Base-by-base conservation (phyloP, 2,329 filamentous ascomycete species). In the Neofusicoccum cordaticola region DNA sequence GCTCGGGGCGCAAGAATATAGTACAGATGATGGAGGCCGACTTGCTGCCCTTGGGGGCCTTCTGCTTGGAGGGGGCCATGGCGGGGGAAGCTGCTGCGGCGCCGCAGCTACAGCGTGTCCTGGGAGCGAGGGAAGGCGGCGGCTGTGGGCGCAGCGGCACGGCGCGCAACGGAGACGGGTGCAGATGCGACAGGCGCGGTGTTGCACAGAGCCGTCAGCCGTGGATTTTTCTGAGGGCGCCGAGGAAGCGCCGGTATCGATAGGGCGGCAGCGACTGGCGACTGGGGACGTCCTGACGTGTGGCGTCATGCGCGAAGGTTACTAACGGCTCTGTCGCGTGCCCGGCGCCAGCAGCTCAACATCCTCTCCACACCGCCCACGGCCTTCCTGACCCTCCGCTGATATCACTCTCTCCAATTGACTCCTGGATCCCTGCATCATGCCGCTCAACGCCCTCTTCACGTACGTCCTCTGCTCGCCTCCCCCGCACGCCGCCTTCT, bases 61-160 rank as follows among this genome's bases (percentile, higher is more conserved):
- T 65, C 41, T 53, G 53, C 53, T 65, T 65, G 13, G 44, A 50
- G 11, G 63, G 53, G 2, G 63, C 44, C 63, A 65, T 65, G 19
- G 4, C 48, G 51, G 48, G 31, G 13, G 1, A 2, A 2, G 8
- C 37, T 39, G 11, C 9, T 12, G 13, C 37, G 11, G 37, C 31
- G 50, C 17, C 19, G 27, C 27, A 45, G 12, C 11, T 47, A 17
- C 7, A 4, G 15, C 27, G 8, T 22, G 19, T 12, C 8, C 9
- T 39, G 37, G 13, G 37, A 4, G 13, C 13, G 37, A 39, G 11
- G 9, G 6, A 11, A 15, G 37, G 11, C n/a, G 44, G n/a, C 9
- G 13, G n/a, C 19, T 47, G n/a, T 15, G 44, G 13, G n/a, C 44
- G 44, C 44, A 12, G 2, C 11, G 2, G n/a, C n/a, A 47, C 4